Evolutionary conservation across 345 rosid genomes (phyloP).

Genomic region (Salix caprea): DNA sequence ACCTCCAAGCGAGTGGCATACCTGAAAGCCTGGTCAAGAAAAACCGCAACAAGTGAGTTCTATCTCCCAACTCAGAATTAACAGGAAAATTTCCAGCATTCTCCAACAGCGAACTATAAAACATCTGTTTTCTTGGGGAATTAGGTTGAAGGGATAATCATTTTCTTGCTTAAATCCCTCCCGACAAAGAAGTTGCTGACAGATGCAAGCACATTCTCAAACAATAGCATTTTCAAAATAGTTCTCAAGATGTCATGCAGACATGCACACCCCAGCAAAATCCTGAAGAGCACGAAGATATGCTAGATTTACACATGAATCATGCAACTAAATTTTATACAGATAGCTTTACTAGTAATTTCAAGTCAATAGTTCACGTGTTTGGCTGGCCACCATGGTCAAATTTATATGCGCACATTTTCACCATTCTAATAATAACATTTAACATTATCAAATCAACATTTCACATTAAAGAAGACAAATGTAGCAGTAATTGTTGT

Average conservation of each 20-base stretch:
- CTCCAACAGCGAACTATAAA: neutral
- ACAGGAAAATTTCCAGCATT: neutral
- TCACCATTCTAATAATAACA: neutral
- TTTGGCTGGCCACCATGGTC: neutral
- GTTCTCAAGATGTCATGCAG: neutral
- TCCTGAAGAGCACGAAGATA: neutral
- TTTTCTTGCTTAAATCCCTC: neutral
- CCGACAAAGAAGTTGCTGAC: neutral
- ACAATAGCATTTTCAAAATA: neutral
- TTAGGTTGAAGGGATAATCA: neutral
- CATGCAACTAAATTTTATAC: neutral
- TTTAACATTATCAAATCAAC: neutral
- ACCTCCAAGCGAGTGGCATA: conserved; percentile 95
- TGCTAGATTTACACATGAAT: neutral
- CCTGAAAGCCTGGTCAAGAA: conserved; percentile 71
- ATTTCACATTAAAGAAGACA: neutral
- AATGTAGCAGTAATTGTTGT: neutral
- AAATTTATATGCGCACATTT: neutral
- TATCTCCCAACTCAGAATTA: conserved; percentile 2
- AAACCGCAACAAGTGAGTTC: conserved; percentile 10
- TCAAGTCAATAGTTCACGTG: neutral
- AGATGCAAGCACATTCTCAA: neutral
- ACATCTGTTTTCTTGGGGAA: neutral
- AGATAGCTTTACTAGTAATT: neutral
- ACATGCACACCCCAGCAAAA: neutral